Evolutionary conservation across 805 yeast species (phyloP).

Genomic region (Pachysolen tannophilus): DNA sequence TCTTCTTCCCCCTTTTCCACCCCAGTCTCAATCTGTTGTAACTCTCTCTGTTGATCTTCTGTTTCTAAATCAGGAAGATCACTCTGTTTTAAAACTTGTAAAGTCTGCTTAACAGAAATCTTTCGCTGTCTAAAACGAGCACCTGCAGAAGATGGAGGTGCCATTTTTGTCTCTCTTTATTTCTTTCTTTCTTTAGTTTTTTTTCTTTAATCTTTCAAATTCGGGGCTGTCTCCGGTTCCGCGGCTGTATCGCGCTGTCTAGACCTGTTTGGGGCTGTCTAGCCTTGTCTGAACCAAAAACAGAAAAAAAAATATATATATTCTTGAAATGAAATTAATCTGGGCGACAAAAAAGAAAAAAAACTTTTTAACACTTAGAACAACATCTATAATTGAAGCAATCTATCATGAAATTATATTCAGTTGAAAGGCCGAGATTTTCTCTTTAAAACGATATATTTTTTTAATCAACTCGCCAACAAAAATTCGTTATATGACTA

Average conservation of each 20-base stretch:
- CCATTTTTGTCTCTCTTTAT: too few species aligned
- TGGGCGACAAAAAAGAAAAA: not conserved
- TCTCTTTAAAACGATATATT: not conserved
- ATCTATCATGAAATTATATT: not conserved
- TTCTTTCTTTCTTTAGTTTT: too few species aligned
- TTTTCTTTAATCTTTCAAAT: too few species aligned
- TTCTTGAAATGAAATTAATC: not conserved
- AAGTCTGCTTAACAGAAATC: conserved; percentile 83
- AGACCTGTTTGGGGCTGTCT: not conserved
- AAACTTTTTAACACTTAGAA: not conserved
- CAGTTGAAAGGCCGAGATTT: not conserved
- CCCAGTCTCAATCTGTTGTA: conserved; percentile 91
- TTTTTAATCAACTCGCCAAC: not conserved
- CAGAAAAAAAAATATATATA: not conserved
- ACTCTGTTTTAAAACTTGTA: conserved; percentile 65
- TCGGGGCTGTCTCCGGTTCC: too few species aligned
- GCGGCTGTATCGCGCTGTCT: conserved; percentile 2
- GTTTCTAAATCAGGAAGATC: conserved; percentile 79
- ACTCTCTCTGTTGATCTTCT: conserved; percentile 76
- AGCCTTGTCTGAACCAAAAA: not conserved
- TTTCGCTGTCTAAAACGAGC: conserved; percentile 91
- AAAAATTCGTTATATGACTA: not conserved
- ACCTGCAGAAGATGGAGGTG: conserved; percentile 32
- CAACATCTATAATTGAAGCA: not conserved
- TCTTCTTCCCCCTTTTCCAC: conserved; percentile 97